phyloP scores from a whole-genome alignment of 2,329 filamentous ascomycete species.

The Emericellopsis atlantica region DNA sequence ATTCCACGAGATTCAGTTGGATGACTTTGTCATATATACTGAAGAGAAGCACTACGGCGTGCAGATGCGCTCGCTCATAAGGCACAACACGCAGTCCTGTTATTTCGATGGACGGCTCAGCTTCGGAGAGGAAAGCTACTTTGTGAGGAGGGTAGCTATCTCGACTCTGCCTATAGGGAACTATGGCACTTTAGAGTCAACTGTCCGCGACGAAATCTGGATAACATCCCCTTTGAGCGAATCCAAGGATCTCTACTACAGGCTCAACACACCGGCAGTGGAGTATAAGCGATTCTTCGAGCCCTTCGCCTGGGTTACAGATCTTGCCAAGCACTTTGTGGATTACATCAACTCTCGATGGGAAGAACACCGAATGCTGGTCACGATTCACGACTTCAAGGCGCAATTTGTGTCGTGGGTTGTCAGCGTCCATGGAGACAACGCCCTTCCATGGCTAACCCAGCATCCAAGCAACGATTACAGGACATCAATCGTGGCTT shows the following conservation, averaged over 20 bases:
- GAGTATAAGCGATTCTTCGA: constrained; percentile 51
- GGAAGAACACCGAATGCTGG: constrained; percentile 11
- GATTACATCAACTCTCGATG: constrained; percentile 42
- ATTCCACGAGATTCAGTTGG: constrained; percentile 36
- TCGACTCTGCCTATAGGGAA: constrained; percentile 49
- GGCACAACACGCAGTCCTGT: constrained; percentile 21
- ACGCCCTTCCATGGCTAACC: constrained; percentile 43
- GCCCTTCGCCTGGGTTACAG: constrained; percentile 58
- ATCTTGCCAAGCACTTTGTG: constrained; percentile 59
- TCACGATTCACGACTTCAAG: constrained; percentile 45
- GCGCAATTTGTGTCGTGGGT: constrained; percentile 47
- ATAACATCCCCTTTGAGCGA: constrained; percentile 41
- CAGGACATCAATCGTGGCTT: constrained; percentile 42
- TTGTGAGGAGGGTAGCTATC: constrained; percentile 45
- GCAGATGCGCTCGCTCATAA: constrained; percentile 44
- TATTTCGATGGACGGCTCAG: constrained; percentile 42
- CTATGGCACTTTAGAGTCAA: constrained; percentile 34
- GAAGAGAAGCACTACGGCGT: constrained; percentile 17
- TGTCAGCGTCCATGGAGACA: constrained; percentile 23
- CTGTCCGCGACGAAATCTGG: constrained; percentile 46
- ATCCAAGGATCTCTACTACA: constrained; percentile 45
- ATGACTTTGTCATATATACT: constrained; percentile 47
- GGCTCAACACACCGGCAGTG: constrained; percentile 36
- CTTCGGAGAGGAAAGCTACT: constrained; percentile 25
- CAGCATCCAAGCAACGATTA: constrained; percentile 45